phyloP scores from a whole-genome alignment of 805 yeast genomes.

The Metschnikowia drakensbergensis region DNA sequence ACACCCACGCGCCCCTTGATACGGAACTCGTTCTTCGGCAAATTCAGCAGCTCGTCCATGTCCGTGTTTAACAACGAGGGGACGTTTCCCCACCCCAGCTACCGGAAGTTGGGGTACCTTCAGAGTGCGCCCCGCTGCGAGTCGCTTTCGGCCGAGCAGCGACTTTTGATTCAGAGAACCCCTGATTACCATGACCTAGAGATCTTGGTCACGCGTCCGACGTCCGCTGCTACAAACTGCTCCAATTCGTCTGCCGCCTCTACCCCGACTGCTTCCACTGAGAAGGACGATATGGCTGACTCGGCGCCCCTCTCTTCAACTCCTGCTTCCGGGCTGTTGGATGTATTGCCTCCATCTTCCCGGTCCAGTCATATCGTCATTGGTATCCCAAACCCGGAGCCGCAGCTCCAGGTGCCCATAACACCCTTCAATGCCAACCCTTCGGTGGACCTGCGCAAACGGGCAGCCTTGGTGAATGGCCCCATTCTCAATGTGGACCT shows the following conservation, averaged over 20 bases:
- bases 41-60: constrained; percentile 26
- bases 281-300: constrained; percentile 31
- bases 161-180: constrained; percentile 26
- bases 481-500: constrained; percentile 83
- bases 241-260: constrained; percentile 8
- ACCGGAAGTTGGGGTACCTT: constrained; percentile 15
- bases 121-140: constrained; percentile 31
- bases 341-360: constrained; percentile 24
- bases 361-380: constrained; percentile 34
- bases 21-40: constrained; percentile 40
- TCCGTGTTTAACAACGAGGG: constrained; percentile 7
- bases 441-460: constrained; percentile 67
- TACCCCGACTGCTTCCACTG: constrained; percentile 12
- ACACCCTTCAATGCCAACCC: constrained; percentile 40
- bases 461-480: constrained; percentile 72
- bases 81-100: neutral
- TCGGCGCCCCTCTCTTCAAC: constrained; percentile 23
- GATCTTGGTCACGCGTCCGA: constrained; percentile 37
- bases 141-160: constrained; percentile 32
- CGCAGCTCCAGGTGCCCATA: constrained; percentile 29
- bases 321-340: constrained; percentile 1
- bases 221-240: neutral
- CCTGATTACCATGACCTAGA: constrained; percentile 30
- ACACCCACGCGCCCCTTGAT: constrained; percentile 23
- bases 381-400: constrained; percentile 42